phyloP scores from a whole-genome alignment of 78 protist genomes.

The Diacronema lutheri region DNA sequence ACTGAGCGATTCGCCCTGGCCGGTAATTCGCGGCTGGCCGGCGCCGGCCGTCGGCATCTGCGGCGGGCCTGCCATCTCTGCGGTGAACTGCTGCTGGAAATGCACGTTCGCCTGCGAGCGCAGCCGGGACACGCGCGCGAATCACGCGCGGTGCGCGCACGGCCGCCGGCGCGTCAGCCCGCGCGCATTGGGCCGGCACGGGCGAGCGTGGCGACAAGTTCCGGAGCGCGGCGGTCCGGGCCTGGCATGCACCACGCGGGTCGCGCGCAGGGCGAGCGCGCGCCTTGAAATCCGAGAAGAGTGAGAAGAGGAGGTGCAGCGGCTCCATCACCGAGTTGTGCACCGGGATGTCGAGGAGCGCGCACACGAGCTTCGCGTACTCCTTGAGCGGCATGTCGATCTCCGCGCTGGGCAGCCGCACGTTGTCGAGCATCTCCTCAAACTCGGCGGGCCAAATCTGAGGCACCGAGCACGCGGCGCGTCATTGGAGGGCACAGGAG shows the following conservation, averaged over 20 bases:
- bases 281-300: constrained; percentile 64
- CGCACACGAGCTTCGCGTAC: constrained; percentile 54
- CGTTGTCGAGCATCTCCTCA: constrained; percentile 42
- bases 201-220: too few species aligned
- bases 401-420: constrained; percentile 42
- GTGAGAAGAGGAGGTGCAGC: constrained; percentile 73
- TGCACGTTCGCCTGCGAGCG: constrained; percentile 17
- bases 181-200: too few species aligned
- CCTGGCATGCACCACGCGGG: too few species aligned
- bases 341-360: constrained; percentile 66
- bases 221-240: too few species aligned
- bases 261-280: too few species aligned
- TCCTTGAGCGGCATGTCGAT: constrained; percentile 37
- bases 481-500: neutral
- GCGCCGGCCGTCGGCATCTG: too few species aligned
- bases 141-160: too few species aligned
- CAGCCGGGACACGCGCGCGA: too few species aligned
- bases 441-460: constrained; percentile 67
- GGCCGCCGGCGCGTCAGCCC: too few species aligned
- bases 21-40: too few species aligned
- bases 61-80: too few species aligned
- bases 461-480: neutral
- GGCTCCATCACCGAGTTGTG: constrained; percentile 52
- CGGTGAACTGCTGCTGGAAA: constrained; percentile 7
- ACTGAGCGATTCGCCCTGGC: too few species aligned